Evolutionary conservation across 257 asterid species (phyloP).

Genomic region (Gentiana dahurica): DNA sequence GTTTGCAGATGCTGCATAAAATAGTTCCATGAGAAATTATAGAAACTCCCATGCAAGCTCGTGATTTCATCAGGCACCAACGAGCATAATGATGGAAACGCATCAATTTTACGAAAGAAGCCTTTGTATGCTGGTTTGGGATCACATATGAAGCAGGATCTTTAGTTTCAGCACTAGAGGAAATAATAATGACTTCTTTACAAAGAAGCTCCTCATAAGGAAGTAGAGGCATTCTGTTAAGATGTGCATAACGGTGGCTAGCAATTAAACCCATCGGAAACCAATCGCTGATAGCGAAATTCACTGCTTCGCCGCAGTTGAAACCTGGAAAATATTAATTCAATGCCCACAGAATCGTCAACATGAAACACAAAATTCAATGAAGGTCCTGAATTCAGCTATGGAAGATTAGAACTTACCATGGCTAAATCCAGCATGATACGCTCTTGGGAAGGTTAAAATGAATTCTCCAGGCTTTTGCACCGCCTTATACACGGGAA

Average conservation of each 20-base stretch:
- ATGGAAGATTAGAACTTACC: constrained; percentile 9
- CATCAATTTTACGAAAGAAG: constrained; percentile 22
- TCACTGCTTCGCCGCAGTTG: constrained; percentile 42
- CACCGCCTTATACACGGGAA: constrained; percentile 27
- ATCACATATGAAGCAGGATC: background rate
- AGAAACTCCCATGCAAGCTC: constrained; percentile 5
- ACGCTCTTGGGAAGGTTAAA: constrained; percentile 36
- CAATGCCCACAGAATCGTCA: no score
- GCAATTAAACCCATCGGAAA: constrained; percentile 29
- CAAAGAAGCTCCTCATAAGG: constrained; percentile 38
- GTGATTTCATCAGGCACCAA: constrained; percentile 19
- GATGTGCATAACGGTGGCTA: constrained; percentile 21
- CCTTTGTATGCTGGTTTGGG: constrained; percentile 14
- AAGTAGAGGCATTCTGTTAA: constrained; percentile 22
- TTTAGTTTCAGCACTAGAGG: background rate
- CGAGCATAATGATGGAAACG: constrained; percentile 21
- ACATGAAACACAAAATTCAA: no score
- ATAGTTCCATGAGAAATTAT: constrained; percentile 14
- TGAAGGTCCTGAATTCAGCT: background rate
- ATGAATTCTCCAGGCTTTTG: constrained; percentile 40
- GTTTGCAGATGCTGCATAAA: constrained; percentile 24
- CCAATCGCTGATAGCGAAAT: constrained; percentile 31
- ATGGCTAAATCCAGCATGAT: constrained; percentile 42
- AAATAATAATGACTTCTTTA: constrained; percentile 30
- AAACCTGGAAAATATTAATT: constrained; percentile 20